Conservation (phyloP, 768 basidiomycete genomes). For the Tulasnella sp. region DNA sequence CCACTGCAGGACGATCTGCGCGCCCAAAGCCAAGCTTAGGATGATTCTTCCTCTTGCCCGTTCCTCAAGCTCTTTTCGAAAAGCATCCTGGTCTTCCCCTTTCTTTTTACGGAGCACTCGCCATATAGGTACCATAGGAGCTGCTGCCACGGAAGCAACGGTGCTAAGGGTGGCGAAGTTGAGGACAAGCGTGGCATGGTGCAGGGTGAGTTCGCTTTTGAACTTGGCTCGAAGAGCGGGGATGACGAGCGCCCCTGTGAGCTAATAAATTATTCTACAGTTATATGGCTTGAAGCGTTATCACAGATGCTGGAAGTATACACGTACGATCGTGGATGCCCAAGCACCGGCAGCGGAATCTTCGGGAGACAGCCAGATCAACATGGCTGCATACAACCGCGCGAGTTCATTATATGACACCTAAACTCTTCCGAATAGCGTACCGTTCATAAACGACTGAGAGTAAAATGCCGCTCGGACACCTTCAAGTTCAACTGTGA, state of each 20-base stretch:
- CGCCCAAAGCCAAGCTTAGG: slow-evolving; percentile 10
- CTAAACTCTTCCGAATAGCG: neutral
- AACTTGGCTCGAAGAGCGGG: slow-evolving; percentile 18
- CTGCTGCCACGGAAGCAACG: slow-evolving; percentile 14
- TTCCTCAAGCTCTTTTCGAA: neutral
- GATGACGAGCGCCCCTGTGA: slow-evolving; percentile 16
- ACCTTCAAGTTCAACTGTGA: slow-evolving; percentile 7
- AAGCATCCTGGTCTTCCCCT: neutral
- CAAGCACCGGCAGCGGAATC: slow-evolving; percentile 19
- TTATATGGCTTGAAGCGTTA: neutral
- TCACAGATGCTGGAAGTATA: neutral
- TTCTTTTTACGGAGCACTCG: neutral
- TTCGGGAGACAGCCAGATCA: slow-evolving; percentile 17
- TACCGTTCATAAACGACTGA: slow-evolving; percentile 20
- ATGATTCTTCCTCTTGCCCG: slow-evolving; percentile 1
- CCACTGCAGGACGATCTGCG: slow-evolving; percentile 19
- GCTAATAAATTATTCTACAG: neutral
- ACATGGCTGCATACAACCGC: neutral
- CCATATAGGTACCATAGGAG: slow-evolving; percentile 22
- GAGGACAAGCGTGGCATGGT: slow-evolving; percentile 20
- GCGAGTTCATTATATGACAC: neutral
- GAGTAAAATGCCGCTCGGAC: slow-evolving; percentile 19
- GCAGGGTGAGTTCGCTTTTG: slow-evolving; percentile 10
- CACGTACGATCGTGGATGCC: slow-evolving; percentile 17
- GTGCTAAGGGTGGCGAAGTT: slow-evolving; percentile 22